Conservation (phyloP, 2,329 filamentous ascomycete genomes). For the Epicoccum nigrum region DNA sequence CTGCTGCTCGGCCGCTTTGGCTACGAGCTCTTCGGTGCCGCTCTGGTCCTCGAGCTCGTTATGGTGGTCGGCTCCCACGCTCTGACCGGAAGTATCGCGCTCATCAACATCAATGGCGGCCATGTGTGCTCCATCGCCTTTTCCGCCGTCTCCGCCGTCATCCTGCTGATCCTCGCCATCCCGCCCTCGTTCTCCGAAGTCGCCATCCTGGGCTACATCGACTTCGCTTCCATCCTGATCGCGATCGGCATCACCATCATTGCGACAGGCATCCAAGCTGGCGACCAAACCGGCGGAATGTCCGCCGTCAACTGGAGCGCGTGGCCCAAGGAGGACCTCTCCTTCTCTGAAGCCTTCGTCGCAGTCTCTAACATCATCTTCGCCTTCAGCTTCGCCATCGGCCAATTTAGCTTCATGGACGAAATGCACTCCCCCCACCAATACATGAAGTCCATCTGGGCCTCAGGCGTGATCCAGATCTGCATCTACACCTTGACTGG, state of each 20-base stretch:
- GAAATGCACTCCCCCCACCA: constrained; percentile 20
- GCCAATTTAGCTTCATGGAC: constrained; percentile 22
- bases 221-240: constrained; percentile 22
- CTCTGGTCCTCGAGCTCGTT: constrained; percentile 22
- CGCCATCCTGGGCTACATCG: constrained; percentile 21
- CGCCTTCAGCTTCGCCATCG: constrained; percentile 22
- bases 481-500: constrained; percentile 21
- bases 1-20: constrained; percentile 18
- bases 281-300: constrained; percentile 12
- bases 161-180: constrained; percentile 22
- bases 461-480: constrained; percentile 19
- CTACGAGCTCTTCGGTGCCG: constrained; percentile 20
- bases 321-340: constrained; percentile 18
- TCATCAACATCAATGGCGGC: constrained; percentile 22
- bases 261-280: constrained; percentile 19
- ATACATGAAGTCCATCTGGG: constrained; percentile 23
- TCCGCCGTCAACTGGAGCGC: constrained; percentile 21
- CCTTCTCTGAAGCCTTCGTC: constrained; percentile 20
- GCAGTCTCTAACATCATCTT: constrained; percentile 23
- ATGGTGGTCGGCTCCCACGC: constrained; percentile 24
- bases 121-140: constrained; percentile 22
- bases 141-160: constrained; percentile 20
- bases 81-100: constrained; percentile 20
- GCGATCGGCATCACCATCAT: constrained; percentile 23
- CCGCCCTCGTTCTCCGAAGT: constrained; percentile 21